Conservation (phyloP, 2,329 filamentous ascomycete genomes). For the Pezicula radicicola region DNA sequence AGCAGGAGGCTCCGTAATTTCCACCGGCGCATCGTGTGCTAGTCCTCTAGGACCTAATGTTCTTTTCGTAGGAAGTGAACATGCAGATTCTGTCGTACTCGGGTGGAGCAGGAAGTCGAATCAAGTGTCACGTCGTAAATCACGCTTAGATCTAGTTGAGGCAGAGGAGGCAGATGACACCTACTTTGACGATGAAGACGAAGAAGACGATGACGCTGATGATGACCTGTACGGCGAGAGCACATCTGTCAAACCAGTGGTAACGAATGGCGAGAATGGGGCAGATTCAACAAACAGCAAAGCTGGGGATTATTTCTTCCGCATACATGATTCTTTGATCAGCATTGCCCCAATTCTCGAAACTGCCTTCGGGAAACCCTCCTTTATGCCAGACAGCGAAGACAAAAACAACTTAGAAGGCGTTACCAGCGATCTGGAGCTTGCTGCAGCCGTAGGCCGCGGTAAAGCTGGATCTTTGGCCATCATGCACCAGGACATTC, state of each 20-base stretch:
- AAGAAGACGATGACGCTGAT: conserved; percentile 48
- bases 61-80: conserved; percentile 84
- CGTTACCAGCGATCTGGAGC: conserved; percentile 54
- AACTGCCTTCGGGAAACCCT: conserved; percentile 63
- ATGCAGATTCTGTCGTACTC: conserved; percentile 75
- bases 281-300: conserved; percentile 36
- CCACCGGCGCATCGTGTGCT: conserved; percentile 64
- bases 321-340: conserved; percentile 71
- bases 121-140: conserved; percentile 60
- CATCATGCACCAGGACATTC: conserved; percentile 73
- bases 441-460: conserved; percentile 60
- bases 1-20: conserved; percentile 60
- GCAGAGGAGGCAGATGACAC: conserved; percentile 54
- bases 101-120: conserved; percentile 71
- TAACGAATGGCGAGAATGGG: conserved; percentile 34
- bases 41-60: conserved; percentile 64
- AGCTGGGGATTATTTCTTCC: conserved; percentile 67
- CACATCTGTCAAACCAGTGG: conserved; percentile 31
- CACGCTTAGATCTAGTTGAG: conserved; percentile 47
- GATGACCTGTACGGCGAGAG: conserved; percentile 64
- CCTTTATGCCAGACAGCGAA: conserved; percentile 40
- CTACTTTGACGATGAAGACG: conserved; percentile 39
- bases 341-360: conserved; percentile 80
- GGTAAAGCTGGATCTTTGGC: conserved; percentile 69
- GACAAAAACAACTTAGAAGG: conserved; percentile 40